phyloP scores from a whole-genome alignment of 2,329 filamentous ascomycete species.

The Xenosphaeropsis pyriputrescens region DNA sequence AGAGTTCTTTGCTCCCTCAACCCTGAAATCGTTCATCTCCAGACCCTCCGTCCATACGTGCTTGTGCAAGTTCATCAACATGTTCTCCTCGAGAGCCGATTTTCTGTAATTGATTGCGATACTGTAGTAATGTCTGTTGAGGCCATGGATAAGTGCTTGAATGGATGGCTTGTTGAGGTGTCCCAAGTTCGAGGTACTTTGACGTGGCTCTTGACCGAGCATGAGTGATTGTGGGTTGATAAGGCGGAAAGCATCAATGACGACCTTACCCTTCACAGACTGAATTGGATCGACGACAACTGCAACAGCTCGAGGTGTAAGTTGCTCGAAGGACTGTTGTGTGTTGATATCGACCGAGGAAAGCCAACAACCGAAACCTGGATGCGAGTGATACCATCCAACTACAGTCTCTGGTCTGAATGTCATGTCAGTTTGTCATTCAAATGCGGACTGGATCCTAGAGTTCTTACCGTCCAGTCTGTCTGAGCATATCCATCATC shows the following conservation, averaged over 20 bases:
- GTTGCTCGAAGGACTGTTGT: slow-evolving; percentile 98
- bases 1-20: slow-evolving; percentile 73
- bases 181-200: slow-evolving; percentile 94
- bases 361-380: slow-evolving; percentile 97
- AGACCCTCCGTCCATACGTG: slow-evolving; percentile 98
- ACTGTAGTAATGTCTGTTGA: slow-evolving; percentile 98
- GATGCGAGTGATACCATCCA: slow-evolving; percentile 99
- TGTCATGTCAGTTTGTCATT: slow-evolving; percentile 1
- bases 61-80: slow-evolving; percentile 99
- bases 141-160: slow-evolving; percentile 91
- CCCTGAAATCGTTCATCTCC: slow-evolving; percentile 89
- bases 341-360: slow-evolving; percentile 99
- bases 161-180: slow-evolving; percentile 99
- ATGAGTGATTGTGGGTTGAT: slow-evolving; percentile 97
- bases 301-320: slow-evolving; percentile 89
- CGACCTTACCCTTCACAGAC: slow-evolving; percentile 98
- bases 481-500: slow-evolving; percentile 99
- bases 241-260: slow-evolving; percentile 96
- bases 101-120: slow-evolving; percentile 98
- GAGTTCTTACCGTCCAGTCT: slow-evolving; percentile 71
- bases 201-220: slow-evolving; percentile 93
- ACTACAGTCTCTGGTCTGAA: slow-evolving; percentile 86
- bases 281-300: slow-evolving; percentile 98
- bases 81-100: slow-evolving; percentile 94
- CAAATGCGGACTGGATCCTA: not conserved